phyloP scores from a whole-genome alignment of 2,329 filamentous ascomycete species.

The Cladorrhinum sp. region DNA sequence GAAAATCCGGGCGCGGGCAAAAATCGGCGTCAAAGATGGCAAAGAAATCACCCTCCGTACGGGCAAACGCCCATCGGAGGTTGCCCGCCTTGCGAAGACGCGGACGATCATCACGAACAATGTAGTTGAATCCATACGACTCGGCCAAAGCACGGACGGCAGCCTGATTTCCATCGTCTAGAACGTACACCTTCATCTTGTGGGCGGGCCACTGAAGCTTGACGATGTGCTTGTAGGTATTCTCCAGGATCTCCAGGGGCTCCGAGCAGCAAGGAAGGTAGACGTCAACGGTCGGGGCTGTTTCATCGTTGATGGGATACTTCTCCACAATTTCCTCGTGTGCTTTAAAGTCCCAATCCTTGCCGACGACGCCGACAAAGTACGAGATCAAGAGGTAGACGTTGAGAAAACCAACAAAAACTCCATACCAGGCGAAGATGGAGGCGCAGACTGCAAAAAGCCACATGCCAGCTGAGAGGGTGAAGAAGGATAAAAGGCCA shows the following conservation, averaged over 20 bases:
- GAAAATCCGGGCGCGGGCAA: slow-evolving; percentile 40
- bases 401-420: slow-evolving; percentile 38
- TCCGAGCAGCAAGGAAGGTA: slow-evolving; percentile 43
- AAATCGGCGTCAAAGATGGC: slow-evolving; percentile 44
- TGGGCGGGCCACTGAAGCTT: slow-evolving; percentile 36
- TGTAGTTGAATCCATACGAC: slow-evolving; percentile 38
- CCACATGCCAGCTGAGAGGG: slow-evolving; percentile 43
- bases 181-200: slow-evolving; percentile 38
- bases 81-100: slow-evolving; percentile 43
- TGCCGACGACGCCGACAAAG: slow-evolving; percentile 38
- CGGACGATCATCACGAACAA: slow-evolving; percentile 40
- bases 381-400: slow-evolving; percentile 42
- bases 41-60: slow-evolving; percentile 40
- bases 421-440: slow-evolving; percentile 38
- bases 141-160: slow-evolving; percentile 27
- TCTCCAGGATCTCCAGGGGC: slow-evolving; percentile 35
- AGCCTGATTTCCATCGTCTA: slow-evolving; percentile 38
- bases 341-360: slow-evolving; percentile 37
- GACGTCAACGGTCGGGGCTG: slow-evolving; percentile 39
- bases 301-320: slow-evolving; percentile 33
- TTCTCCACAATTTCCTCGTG: slow-evolving; percentile 34
- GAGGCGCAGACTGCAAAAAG: slow-evolving; percentile 37
- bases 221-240: slow-evolving; percentile 27
- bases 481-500: slow-evolving; percentile 39
- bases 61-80: slow-evolving; percentile 39